phyloP scores from a whole-genome alignment of 2,329 filamentous ascomycete genomes.

The Epichloe sibirici region DNA sequence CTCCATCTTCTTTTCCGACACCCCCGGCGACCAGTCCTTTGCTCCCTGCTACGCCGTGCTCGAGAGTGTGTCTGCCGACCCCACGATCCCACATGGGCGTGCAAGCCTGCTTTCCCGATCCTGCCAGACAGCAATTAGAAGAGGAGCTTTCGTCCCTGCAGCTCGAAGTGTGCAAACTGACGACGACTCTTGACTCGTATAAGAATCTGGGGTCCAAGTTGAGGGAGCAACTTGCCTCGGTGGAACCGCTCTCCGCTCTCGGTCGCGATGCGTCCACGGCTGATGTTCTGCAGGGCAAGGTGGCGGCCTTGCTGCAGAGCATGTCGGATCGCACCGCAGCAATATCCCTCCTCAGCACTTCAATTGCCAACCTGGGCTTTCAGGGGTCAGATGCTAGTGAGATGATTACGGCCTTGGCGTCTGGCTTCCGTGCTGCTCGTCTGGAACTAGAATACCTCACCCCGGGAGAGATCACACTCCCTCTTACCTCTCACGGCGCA shows the following conservation, averaged over 20 bases:
- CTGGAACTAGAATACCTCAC: constrained; percentile 51
- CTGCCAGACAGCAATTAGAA: constrained; percentile 28
- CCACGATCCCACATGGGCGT: constrained; percentile 22
- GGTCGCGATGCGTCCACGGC: constrained; percentile 9
- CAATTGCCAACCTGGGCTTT: constrained; percentile 40
- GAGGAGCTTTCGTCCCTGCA: constrained; percentile 36
- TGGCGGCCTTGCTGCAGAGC: constrained; percentile 30
- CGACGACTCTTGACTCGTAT: constrained; percentile 34
- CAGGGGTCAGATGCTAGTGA: constrained; percentile 32
- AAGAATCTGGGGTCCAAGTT: constrained; percentile 27
- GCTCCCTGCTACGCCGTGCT: constrained; percentile 26
- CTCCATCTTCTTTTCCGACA: constrained; percentile 37
- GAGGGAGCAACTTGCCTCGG: constrained; percentile 20
- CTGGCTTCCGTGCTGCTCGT: constrained; percentile 42
- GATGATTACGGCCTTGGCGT: constrained; percentile 34
- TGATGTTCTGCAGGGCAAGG: constrained; percentile 27
- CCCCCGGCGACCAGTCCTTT: constrained; percentile 43
- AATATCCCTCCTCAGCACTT: constrained; percentile 30
- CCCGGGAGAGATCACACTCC: constrained; percentile 43
- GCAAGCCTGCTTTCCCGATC: constrained; percentile 30
- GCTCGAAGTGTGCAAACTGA: constrained; percentile 36
- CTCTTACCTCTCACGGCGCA: constrained; percentile 38
- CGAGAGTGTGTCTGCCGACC: background rate
- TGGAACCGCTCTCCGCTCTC: constrained; percentile 4
- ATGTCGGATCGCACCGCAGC: constrained; percentile 38